Base-by-base conservation (phyloP, 495 filamentous ascomycete genomes). In the Acidomyces sp. region DNA sequence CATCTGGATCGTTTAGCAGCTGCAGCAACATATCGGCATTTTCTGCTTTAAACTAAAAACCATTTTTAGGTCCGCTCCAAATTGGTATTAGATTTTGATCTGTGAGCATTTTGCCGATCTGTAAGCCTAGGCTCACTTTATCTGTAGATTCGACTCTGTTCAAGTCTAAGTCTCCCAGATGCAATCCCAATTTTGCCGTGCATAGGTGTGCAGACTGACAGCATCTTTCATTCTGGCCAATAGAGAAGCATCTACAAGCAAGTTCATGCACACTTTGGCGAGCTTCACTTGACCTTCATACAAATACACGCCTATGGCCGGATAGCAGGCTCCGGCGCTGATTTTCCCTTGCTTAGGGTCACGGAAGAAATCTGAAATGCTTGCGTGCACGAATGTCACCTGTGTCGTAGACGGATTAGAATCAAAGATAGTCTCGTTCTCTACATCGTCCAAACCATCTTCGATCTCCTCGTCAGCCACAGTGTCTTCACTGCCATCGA, bases 331-430 rank as follows among this genome's bases (percentile, higher is more conserved):
- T 13, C 34, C 31, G 18, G 13, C 16, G 12, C 20, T 6, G 19
- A 43, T 25, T 21, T 43, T 43, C 31, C 41, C 41, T 19, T 37
- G 41, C 19, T 21, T 6, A 11, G 32, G 17, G 28, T 36, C 28
- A 32, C 29, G 37, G 37, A 51, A 49, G 45, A 34, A 37, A 33
- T 41, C 19, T 42, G 30, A 13, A 48, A 51, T 43, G 27, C 29
- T 13, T 26, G 36, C 37, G 23, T 64, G 61, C 38, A 42, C 56
- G 34, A 64, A 59, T 6, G 53, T 52, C 7, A 61, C 49, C 2
- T 37, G 44, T 2, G 61, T 64, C n/a, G 56, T 58, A 5, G 38
- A 19, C 12, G 15, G 27, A 19, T 60, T 46, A 2, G 60, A 63
- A 26, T 58, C 39, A 30, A 59, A 59, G 10, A 59, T 52, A 1